phyloP scores from a whole-genome alignment of 352 stramenopile species.

The Phytophthora fragariaefolia region DNA sequence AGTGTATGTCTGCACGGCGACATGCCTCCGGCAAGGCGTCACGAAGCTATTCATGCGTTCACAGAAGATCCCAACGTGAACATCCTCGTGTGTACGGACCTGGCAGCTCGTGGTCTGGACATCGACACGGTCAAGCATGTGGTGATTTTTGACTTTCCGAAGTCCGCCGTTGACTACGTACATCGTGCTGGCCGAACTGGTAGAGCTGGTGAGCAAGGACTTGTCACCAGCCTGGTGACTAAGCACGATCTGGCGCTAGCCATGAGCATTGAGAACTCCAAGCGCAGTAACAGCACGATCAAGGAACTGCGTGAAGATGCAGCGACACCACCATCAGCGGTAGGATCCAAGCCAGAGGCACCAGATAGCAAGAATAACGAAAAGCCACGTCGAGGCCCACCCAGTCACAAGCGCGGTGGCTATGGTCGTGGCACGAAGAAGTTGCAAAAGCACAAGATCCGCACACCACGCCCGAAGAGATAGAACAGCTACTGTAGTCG shows the following conservation, averaged over 20 bases:
- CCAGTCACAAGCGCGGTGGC: slow-evolving; percentile 24
- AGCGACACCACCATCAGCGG: background rate
- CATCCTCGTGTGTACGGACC: slow-evolving; percentile 94
- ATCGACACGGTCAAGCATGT: slow-evolving; percentile 90
- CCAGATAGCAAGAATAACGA: slow-evolving; percentile 21
- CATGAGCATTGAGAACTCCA: slow-evolving; percentile 72
- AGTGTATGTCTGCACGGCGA: slow-evolving; percentile 78
- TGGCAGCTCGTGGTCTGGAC: slow-evolving; percentile 93
- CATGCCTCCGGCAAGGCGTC: slow-evolving; percentile 63
- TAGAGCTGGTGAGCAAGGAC: slow-evolving; percentile 58
- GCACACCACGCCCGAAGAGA: slow-evolving; percentile 33
- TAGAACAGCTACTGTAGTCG: slow-evolving; percentile 16
- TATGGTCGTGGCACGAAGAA: slow-evolving; percentile 61
- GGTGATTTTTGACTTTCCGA: slow-evolving; percentile 95
- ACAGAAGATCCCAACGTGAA: slow-evolving; percentile 43
- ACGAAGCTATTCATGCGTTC: slow-evolving; percentile 69
- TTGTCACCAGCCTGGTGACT: slow-evolving; percentile 80
- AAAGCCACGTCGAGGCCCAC: slow-evolving; percentile 7
- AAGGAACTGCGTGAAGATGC: slow-evolving; percentile 53
- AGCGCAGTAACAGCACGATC: slow-evolving; percentile 59
- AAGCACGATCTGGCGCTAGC: slow-evolving; percentile 73
- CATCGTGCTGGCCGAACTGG: slow-evolving; percentile 88
- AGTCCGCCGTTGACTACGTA: slow-evolving; percentile 93
- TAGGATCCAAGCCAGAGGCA: slow-evolving; percentile 11
- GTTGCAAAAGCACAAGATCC: slow-evolving; percentile 63